Conservation (phyloP, 1,139 yeast genomes). For the Petasospora fabianii region DNA sequence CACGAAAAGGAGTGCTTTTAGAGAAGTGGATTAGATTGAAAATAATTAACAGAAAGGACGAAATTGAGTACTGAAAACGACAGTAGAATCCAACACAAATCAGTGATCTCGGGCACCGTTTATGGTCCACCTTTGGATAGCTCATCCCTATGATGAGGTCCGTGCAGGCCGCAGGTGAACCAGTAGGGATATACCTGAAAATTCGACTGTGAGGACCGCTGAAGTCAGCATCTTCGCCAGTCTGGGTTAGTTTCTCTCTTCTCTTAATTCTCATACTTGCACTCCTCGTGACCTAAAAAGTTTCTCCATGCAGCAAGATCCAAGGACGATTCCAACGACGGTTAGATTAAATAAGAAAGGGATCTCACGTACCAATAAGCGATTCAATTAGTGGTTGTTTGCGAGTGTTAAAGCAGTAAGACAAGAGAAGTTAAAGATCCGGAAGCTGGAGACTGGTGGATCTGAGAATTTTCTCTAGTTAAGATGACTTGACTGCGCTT, state of each 20-base stretch:
- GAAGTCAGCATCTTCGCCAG: constrained; percentile 7
- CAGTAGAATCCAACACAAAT: background rate
- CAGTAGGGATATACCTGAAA: constrained; percentile 3
- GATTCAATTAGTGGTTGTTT: constrained; percentile 3
- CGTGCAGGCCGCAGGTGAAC: background rate
- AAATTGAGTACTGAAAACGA: background rate
- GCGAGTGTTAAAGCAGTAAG: background rate
- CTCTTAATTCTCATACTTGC: constrained; percentile 18
- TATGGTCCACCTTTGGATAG: background rate
- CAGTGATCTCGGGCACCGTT: constrained; percentile 2
- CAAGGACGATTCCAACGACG: too few relatives aligned
- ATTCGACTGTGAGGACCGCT: constrained; percentile 5
- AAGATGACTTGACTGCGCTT: background rate
- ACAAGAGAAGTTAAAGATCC: constrained; percentile 1
- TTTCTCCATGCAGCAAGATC: constrained; percentile 2
- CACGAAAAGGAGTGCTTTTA: constrained; percentile 1
- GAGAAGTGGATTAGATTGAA: constrained; percentile 14
- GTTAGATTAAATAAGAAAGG: too few relatives aligned
- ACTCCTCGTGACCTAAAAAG: constrained; percentile 5
- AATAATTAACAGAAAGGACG: background rate
- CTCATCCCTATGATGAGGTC: background rate
- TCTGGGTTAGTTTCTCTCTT: constrained; percentile 4
- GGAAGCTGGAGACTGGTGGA: constrained; percentile 13
- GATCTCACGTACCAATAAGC: constrained; percentile 13
- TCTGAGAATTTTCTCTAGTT: background rate